phyloP scores from a whole-genome alignment of 2,329 filamentous ascomycete genomes.

The Sclerotinia trifoliorum region DNA sequence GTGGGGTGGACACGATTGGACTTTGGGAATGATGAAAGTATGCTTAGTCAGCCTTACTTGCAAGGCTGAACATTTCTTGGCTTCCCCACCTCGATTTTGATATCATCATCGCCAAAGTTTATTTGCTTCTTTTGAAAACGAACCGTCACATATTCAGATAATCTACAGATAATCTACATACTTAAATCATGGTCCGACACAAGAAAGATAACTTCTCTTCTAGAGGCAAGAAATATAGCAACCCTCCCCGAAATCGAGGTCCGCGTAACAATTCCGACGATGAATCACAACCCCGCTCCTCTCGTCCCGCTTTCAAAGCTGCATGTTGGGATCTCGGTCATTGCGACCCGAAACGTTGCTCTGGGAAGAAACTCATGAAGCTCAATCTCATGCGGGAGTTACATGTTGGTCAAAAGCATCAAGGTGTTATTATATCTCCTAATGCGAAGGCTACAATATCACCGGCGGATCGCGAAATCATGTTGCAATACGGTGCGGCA shows the following conservation, averaged over 20 bases:
- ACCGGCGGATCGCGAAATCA: constrained; percentile 74
- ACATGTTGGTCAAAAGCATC: constrained; percentile 85
- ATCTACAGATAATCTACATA: constrained; percentile 17
- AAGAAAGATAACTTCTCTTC: constrained; percentile 81
- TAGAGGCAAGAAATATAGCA: constrained; percentile 65
- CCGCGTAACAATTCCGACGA: constrained; percentile 49
- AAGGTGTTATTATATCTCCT: constrained; percentile 89
- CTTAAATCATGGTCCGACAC: constrained; percentile 75
- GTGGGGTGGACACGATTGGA: constrained; percentile 21
- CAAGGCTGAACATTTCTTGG: constrained; percentile 19
- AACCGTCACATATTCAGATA: not conserved
- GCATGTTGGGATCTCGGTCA: constrained; percentile 98
- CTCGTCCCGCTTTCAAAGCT: constrained; percentile 71
- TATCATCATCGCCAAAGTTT: constrained; percentile 5
- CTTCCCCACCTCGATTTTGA: constrained; percentile 10
- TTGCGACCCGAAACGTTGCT: constrained; percentile 95
- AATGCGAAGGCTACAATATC: constrained; percentile 86
- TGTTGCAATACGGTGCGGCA: constrained; percentile 87
- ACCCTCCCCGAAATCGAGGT: constrained; percentile 49
- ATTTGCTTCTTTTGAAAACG: not conserved
- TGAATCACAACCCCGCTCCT: constrained; percentile 41
- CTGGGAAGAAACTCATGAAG: constrained; percentile 90
- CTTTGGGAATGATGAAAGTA: constrained; percentile 15
- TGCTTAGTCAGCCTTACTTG: constrained; percentile 13
- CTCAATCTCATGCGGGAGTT: constrained; percentile 92